Evolutionary conservation across 2,329 filamentous ascomycete species (phyloP).

Genomic region (Fusarium miscanthi): DNA sequence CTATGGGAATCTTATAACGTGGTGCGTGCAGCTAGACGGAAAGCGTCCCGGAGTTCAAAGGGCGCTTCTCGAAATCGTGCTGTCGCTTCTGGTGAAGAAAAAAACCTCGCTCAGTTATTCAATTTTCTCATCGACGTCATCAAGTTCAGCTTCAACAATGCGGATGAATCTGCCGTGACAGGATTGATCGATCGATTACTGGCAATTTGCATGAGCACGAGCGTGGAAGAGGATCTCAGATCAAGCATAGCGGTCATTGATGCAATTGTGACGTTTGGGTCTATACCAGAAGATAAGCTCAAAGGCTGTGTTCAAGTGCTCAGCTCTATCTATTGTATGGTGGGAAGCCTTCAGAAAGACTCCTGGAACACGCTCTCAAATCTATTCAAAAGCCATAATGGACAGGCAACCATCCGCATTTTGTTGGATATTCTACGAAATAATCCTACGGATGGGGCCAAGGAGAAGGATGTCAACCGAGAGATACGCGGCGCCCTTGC

Average conservation of each 20-base stretch:
- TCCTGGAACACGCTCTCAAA: constrained; percentile 78
- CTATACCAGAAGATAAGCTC: constrained; percentile 72
- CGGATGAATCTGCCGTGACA: constrained; percentile 70
- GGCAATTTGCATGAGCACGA: constrained; percentile 75
- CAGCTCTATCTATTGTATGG: constrained; percentile 76
- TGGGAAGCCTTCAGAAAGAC: constrained; percentile 68
- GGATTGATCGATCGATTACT: constrained; percentile 71
- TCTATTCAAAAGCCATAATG: constrained; percentile 78
- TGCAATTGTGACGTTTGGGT: constrained; percentile 76
- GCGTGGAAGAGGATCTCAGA: constrained; percentile 70
- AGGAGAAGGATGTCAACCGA: constrained; percentile 63
- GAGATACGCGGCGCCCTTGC: constrained; percentile 72
- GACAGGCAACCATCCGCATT: constrained; percentile 74
- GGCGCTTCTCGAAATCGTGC: constrained; percentile 51
- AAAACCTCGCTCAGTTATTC: constrained; percentile 73
- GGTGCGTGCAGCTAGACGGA: constrained; percentile 63
- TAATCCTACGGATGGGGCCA: constrained; percentile 57
- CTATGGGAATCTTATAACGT: constrained; percentile 66
- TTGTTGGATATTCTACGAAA: constrained; percentile 71
- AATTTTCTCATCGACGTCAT: constrained; percentile 73
- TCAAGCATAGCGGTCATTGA: constrained; percentile 76
- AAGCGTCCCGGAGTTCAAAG: constrained; percentile 53
- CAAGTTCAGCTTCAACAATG: constrained; percentile 79
- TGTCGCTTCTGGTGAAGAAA: constrained; percentile 63
- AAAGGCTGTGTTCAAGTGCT: constrained; percentile 76